These are phyloP conservation scores for Closterium sp. DNA, from an alignment of 139 green algal genomes.

Conservation along the genomic window DNA sequence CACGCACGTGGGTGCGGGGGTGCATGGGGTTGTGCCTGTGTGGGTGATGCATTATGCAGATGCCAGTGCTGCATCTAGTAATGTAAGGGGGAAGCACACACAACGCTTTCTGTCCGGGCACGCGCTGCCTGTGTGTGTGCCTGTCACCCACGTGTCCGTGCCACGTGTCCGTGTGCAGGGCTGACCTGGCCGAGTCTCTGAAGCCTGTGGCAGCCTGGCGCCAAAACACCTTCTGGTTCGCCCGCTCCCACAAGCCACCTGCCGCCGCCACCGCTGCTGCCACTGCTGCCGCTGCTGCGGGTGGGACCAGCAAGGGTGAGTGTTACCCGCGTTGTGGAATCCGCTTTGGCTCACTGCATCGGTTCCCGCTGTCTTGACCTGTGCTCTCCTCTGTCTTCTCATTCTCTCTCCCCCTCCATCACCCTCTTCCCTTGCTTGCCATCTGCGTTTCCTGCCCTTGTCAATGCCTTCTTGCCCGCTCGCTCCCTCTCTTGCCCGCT, in stretches of 20 bases:
- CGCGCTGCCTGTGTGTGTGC: background rate
- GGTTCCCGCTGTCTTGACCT: too few species aligned
- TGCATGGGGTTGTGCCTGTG: too few species aligned
- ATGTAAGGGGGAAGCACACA: too few species aligned
- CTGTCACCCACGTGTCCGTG: background rate
- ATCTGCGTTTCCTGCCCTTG: background rate
- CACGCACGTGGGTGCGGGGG: background rate
- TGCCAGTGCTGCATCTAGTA: background rate
- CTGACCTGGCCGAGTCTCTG: background rate
- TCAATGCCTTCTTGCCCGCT: background rate
- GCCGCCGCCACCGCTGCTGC: too few species aligned
- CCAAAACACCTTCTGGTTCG: background rate
- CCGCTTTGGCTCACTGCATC: too few species aligned
- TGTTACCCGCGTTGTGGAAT: too few species aligned
- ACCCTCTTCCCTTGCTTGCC: background rate
- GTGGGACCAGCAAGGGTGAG: background rate
- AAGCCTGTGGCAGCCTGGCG: background rate
- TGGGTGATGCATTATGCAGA: too few species aligned
- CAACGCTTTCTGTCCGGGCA: too few species aligned
- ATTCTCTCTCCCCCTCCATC: background rate
- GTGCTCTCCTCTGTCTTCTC: too few species aligned
- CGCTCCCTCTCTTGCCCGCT: background rate
- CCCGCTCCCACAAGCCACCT: background rate
- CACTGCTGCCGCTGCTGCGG: background rate
- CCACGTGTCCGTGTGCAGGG: too few species aligned